A percentile compares a stretch with the other conserved stretches of the same genome.
Conservation (phyloP, 345 rosid species). For the Anacardium occidentale region DNA sequence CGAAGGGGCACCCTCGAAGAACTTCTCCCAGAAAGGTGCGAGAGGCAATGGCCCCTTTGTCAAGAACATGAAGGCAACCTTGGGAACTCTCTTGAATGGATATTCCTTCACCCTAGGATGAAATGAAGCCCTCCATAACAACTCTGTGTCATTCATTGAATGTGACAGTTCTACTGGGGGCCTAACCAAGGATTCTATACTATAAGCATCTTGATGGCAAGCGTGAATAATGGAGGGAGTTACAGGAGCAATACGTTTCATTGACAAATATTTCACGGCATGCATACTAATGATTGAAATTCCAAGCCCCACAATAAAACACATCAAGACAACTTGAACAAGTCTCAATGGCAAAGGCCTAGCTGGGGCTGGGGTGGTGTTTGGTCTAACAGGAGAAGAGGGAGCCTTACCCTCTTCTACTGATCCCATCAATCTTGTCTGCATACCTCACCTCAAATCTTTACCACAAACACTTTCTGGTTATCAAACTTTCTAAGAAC, state of each 20-base stretch:
- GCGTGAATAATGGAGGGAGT: constrained; percentile 35
- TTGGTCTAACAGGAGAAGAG: constrained; percentile 28
- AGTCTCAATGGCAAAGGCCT: constrained; percentile 40
- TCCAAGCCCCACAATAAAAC: constrained; percentile 48
- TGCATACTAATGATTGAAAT: constrained; percentile 52
- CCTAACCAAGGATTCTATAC: constrained; percentile 46
- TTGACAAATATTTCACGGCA: constrained; percentile 35
- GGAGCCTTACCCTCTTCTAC: constrained; percentile 62
- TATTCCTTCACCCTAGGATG: constrained; percentile 48
- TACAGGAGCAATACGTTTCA: constrained; percentile 28
- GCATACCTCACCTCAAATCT: constrained; percentile 23
- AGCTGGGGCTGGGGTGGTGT: constrained; percentile 12
- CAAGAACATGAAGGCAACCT: constrained; percentile 93
- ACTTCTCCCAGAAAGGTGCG: constrained; percentile 90
- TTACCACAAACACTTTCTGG: background rate
- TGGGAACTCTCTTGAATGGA: constrained; percentile 74
- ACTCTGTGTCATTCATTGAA: constrained; percentile 66
- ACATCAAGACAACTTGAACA: constrained; percentile 43
- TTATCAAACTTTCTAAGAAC: background rate
- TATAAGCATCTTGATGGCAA: constrained; percentile 27
- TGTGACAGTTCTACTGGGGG: constrained; percentile 60
- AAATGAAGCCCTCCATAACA: constrained; percentile 86
- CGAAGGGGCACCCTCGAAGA: constrained; percentile 61
- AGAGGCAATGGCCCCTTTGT: constrained; percentile 84
- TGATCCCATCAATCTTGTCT: constrained; percentile 24